Evolutionary conservation across 768 basidiomycete genomes (phyloP).

Genomic region (Boletus rubroflammeus): DNA sequence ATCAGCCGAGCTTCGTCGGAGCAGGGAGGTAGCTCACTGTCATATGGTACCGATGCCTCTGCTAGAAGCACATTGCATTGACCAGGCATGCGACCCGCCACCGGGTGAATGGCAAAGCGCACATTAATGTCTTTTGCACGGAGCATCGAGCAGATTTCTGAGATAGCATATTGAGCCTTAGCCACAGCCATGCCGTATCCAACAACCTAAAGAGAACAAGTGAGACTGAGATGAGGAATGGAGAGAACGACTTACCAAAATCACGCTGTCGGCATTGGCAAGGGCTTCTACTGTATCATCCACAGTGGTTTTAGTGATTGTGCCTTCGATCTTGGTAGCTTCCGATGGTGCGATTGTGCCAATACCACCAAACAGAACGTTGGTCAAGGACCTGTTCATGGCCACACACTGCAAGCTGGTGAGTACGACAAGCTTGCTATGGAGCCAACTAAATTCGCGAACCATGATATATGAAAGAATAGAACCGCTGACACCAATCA

Average conservation of each 20-base stretch:
- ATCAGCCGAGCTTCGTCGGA: not conserved
- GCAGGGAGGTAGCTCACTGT: conserved; percentile 48
- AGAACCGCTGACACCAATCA: conserved; percentile 88
- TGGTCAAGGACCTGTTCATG: conserved; percentile 84
- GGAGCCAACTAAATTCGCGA: conserved; percentile 17
- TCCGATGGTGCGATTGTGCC: conserved; percentile 51
- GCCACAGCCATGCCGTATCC: conserved; percentile 93
- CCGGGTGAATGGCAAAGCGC: conserved; percentile 85
- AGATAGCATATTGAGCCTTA: conserved; percentile 78
- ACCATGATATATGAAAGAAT: conserved; percentile 95
- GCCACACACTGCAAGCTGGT: conserved; percentile 65
- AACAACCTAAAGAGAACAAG: conserved; percentile 48
- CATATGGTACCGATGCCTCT: conserved; percentile 87
- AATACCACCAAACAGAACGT: conserved; percentile 89
- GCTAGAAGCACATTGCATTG: conserved; percentile 91
- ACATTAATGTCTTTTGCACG: conserved; percentile 74
- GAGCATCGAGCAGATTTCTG: conserved; percentile 72
- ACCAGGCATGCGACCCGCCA: conserved; percentile 91
- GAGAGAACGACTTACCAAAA: conserved; percentile 46
- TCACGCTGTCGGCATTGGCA: conserved; percentile 77
- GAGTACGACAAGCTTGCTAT: conserved; percentile 1
- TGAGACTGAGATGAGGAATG: conserved; percentile 4
- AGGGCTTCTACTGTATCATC: conserved; percentile 82
- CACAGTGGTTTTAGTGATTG: conserved; percentile 70
- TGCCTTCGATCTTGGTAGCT: conserved; percentile 76